Evolutionary conservation across 352 stramenopile species (phyloP).

Genomic region (Globisporangium emineosum): DNA sequence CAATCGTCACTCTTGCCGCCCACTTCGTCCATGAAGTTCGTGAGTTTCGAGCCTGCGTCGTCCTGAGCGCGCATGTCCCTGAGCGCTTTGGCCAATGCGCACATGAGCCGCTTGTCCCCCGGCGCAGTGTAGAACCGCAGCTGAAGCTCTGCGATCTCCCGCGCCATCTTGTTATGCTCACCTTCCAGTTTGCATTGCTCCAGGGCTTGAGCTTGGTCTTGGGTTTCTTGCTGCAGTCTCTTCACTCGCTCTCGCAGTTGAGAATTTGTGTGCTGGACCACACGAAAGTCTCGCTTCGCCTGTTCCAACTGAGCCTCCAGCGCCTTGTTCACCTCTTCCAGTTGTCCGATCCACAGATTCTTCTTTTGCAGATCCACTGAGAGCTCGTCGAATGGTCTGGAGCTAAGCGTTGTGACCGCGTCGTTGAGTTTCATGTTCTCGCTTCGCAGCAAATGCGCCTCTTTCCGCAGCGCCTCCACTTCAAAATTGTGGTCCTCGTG

Average conservation of each 20-base stretch:
- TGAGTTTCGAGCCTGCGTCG: background rate
- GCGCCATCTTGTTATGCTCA: conserved; percentile 39
- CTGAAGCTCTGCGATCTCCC: conserved; percentile 50
- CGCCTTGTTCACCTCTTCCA: conserved; percentile 36
- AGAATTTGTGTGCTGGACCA: conserved; percentile 21
- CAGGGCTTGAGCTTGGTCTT: conserved; percentile 15
- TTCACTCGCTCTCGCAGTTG: conserved; percentile 20
- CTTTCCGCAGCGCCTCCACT: conserved; percentile 36
- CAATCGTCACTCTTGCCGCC: background rate
- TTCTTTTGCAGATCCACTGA: conserved; percentile 44
- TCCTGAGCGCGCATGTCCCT: conserved; percentile 42
- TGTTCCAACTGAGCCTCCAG: conserved; percentile 21
- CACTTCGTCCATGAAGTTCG: conserved; percentile 10
- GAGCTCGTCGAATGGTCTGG: conserved; percentile 44
- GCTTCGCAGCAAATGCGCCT: conserved; percentile 47
- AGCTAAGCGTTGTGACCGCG: conserved; percentile 39
- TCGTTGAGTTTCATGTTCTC: conserved; percentile 58
- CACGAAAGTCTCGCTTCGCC: conserved; percentile 22
- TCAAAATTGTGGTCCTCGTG: conserved; percentile 31
- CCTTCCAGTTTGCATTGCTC: conserved; percentile 19
- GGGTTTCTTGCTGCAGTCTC: conserved; percentile 19
- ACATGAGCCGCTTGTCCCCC: conserved; percentile 43
- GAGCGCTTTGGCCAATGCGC: conserved; percentile 43
- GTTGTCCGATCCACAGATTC: conserved; percentile 39
- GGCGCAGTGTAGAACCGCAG: conserved; percentile 49